Conservation (phyloP, 148 eudicot genomes). For the Cornus kousa region DNA sequence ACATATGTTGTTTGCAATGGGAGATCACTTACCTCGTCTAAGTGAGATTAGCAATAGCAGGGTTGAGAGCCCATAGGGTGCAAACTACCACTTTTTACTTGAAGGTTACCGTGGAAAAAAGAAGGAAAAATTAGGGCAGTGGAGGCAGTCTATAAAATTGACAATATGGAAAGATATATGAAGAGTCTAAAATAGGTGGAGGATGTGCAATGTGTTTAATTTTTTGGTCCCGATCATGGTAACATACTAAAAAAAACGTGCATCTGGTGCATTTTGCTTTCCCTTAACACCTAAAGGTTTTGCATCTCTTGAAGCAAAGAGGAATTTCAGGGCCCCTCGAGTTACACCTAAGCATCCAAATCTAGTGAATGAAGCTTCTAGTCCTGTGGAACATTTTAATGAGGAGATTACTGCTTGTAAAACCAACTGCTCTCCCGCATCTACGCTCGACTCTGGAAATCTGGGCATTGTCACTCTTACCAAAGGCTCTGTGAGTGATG, state of each 20-base stretch:
- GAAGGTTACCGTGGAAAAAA: neutral
- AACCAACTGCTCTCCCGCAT: constrained; percentile 21
- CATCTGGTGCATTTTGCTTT: constrained; percentile 9
- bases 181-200: neutral
- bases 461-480: constrained; percentile 17
- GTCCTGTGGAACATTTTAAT: constrained; percentile 20
- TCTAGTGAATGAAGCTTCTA: constrained; percentile 29
- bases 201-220: neutral
- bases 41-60: neutral
- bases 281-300: constrained; percentile 65
- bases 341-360: constrained; percentile 35
- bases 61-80: neutral
- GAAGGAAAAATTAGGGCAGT: neutral
- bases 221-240: neutral
- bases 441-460: constrained; percentile 21
- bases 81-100: neutral
- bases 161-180: neutral
- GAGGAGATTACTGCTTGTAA: constrained; percentile 28
- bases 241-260: neutral
- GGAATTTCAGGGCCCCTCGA: constrained; percentile 77
- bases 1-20: neutral
- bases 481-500: constrained; percentile 33
- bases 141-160: neutral
- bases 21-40: neutral
- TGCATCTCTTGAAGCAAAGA: constrained; percentile 95